These are phyloP conservation scores for Phytophthora meadii DNA, from an alignment of 352 stramenopile genomes.

Conservation along the genomic window DNA sequence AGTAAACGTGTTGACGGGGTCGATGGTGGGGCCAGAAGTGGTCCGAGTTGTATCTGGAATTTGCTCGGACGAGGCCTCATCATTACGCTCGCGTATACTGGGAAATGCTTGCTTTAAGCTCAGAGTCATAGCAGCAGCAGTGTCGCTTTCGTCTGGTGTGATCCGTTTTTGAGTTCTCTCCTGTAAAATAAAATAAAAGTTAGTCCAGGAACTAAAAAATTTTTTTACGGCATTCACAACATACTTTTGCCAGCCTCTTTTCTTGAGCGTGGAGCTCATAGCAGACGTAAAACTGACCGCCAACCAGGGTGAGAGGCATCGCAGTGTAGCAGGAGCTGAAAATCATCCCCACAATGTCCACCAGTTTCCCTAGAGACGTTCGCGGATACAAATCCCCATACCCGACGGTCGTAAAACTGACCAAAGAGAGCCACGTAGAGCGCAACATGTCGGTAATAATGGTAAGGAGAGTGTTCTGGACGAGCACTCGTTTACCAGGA, in stretches of 20 bases:
- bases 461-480: constrained; percentile 44
- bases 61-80: too few relatives aligned
- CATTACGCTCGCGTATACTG: not conserved
- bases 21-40: not conserved
- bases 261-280: constrained; percentile 57
- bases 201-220: not conserved
- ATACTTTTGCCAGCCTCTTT: constrained; percentile 38
- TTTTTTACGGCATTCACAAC: not conserved
- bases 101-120: not conserved
- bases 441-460: constrained; percentile 55
- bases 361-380: constrained; percentile 48
- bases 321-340: constrained; percentile 66
- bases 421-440: constrained; percentile 57
- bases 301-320: constrained; percentile 68
- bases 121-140: too few relatives aligned
- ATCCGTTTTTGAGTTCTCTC: constrained; percentile 15
- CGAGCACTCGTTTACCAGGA: constrained; percentile 41
- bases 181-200: not conserved
- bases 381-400: constrained; percentile 57
- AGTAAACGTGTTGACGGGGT: not conserved
- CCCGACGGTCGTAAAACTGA: constrained; percentile 59
- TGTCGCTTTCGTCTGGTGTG: constrained; percentile 2
- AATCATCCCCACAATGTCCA: constrained; percentile 57
- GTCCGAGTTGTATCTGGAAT: too few relatives aligned
- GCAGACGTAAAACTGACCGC: constrained; percentile 65